Percentiles rank a stretch among this genome's conserved stretches.
Conservation (phyloP, 2,329 filamentous ascomycete genomes). For the Aureobasidium sp. region DNA sequence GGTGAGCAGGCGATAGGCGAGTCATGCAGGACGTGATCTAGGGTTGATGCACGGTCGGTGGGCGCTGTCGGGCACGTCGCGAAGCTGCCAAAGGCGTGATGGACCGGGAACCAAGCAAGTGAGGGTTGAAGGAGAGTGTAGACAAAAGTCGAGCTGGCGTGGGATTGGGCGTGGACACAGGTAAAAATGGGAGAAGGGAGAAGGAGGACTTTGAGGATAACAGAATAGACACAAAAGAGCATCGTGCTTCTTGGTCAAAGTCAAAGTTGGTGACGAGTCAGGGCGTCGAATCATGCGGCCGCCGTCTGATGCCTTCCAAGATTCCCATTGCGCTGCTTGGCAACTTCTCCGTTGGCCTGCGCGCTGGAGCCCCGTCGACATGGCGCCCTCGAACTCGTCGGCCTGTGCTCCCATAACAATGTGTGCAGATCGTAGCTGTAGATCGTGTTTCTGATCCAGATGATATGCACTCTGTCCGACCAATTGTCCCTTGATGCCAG, state of each 20-base stretch:
- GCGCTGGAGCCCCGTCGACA: not conserved
- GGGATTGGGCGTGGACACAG: not conserved
- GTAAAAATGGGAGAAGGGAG: not conserved
- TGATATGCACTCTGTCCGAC: not conserved
- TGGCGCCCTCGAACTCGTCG: not conserved
- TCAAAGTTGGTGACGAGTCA: not conserved
- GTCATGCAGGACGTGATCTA: conserved; percentile 2
- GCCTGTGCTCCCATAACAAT: not conserved
- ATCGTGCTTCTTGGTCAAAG: not conserved
- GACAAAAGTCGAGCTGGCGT: not conserved
- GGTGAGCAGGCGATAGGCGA: not conserved
- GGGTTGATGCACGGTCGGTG: not conserved
- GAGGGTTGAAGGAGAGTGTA: not conserved
- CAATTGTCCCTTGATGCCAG: not conserved
- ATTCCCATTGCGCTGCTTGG: not conserved
- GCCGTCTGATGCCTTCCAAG: not conserved
- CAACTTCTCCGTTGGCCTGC: not conserved
- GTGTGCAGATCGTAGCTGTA: not conserved
- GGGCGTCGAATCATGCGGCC: not conserved
- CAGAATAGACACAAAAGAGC: not conserved
- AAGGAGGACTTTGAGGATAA: not conserved
- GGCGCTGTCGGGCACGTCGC: not conserved
- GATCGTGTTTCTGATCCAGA: not conserved
- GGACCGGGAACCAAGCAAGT: not conserved
- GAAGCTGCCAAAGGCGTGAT: not conserved